A percentile compares a stretch with the other conserved stretches of the same genome.
These are phyloP conservation scores for Peronospora farinosa DNA, from an alignment of 352 stramenopile species.

Conservation along the genomic window DNA sequence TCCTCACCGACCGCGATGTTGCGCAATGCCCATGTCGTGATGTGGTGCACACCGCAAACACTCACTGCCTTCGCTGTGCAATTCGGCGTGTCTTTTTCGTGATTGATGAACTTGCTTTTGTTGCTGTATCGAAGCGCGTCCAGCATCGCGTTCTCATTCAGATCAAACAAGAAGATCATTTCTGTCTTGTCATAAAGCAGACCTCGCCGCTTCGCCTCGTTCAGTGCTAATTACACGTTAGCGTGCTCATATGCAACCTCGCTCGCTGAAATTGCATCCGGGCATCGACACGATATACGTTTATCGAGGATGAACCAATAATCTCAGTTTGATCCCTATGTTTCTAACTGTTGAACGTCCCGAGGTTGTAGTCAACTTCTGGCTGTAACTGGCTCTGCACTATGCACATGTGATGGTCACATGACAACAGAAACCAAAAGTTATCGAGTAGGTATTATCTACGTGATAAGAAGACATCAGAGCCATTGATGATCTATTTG, in stretches of 20 bases:
- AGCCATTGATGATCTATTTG: no score
- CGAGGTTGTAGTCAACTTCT: background rate
- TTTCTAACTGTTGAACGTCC: background rate
- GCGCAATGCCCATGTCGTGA: constrained; percentile 81
- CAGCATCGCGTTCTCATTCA: constrained; percentile 83
- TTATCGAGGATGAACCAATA: constrained; percentile 11
- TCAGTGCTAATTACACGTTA: constrained; percentile 50
- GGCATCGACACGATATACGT: constrained; percentile 49
- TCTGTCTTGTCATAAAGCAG: constrained; percentile 76
- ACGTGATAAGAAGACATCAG: no score
- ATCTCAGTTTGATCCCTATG: no score
- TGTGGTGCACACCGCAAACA: constrained; percentile 83
- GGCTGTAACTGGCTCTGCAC: no score
- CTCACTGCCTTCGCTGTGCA: constrained; percentile 66
- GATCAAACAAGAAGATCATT: constrained; percentile 88
- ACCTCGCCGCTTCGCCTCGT: constrained; percentile 59
- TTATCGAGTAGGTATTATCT: no score
- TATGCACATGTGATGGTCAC: no score
- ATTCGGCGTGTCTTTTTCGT: constrained; percentile 56
- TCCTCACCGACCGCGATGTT: constrained; percentile 75
- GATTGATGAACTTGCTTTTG: constrained; percentile 89
- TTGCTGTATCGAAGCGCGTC: constrained; percentile 88
- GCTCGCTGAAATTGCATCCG: constrained; percentile 32
- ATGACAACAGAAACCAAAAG: no score
- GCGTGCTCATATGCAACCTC: constrained; percentile 65